phyloP scores from a whole-genome alignment of 2,329 filamentous ascomycete genomes.

The Atkinsonella texensis region DNA sequence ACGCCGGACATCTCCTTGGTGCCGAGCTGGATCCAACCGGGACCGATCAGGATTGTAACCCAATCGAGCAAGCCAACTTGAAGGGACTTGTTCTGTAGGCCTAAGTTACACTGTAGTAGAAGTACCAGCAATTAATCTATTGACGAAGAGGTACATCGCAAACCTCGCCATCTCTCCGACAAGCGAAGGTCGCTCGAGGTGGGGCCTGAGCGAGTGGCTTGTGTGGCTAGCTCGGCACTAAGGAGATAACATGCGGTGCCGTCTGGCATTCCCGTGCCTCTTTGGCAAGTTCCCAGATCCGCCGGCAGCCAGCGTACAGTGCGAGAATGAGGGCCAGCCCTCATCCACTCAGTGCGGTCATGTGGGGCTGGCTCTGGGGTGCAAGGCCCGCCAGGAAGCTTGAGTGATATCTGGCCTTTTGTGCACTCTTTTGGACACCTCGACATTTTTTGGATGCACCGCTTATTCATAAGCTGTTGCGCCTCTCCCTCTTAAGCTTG shows the following conservation, averaged over 20 bases:
- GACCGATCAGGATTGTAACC: no score
- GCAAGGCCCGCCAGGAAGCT: constrained; percentile 5
- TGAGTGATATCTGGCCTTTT: constrained; percentile 39
- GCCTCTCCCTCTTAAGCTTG: constrained; percentile 14
- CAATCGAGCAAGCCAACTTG: no score
- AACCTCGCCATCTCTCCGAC: no score
- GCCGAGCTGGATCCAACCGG: no score
- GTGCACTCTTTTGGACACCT: constrained; percentile 31
- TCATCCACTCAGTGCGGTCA: constrained; percentile 13
- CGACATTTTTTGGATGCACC: constrained; percentile 21
- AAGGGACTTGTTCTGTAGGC: no score
- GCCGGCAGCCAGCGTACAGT: constrained; percentile 2
- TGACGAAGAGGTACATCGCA: no score
- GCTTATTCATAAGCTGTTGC: constrained; percentile 24
- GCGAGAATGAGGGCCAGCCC: neutral
- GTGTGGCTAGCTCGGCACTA: no score
- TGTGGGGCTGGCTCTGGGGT: constrained; percentile 14
- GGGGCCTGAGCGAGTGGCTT: no score
- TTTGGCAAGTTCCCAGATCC: neutral
- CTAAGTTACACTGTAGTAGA: no score
- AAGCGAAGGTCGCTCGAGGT: no score
- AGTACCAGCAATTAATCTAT: no score
- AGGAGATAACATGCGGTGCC: neutral
- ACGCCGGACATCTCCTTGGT: neutral
- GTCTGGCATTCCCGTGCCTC: neutral